Percentiles rank a stretch among this genome's conserved stretches.
Evolutionary conservation across 345 rosid genomes (phyloP).

Genomic region (Eucalyptus marginata): DNA sequence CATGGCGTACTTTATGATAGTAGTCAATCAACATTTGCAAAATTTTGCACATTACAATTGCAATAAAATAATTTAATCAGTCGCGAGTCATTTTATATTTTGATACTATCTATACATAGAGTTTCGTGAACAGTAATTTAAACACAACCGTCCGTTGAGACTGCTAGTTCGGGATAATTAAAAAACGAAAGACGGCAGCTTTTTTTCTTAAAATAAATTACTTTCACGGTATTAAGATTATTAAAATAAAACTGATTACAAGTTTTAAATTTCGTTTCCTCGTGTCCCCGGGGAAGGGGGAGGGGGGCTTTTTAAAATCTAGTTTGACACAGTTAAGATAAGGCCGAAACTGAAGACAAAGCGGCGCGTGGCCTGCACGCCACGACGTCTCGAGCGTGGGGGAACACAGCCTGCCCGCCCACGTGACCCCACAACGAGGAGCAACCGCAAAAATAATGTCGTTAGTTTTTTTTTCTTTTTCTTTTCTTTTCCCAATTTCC

Average conservation of each 20-base stretch:
- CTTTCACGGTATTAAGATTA: background rate
- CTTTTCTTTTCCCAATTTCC: background rate
- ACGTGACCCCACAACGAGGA: background rate
- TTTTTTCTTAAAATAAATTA: background rate
- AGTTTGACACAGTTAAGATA: background rate
- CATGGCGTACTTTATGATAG: background rate
- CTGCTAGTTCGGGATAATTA: background rate
- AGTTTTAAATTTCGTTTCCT: background rate
- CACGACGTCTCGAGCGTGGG: background rate
- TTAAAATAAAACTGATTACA: background rate
- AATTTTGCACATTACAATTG: background rate
- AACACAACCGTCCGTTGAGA: accelerated
- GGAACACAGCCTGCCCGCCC: background rate
- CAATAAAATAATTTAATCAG: background rate
- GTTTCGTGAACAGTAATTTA: background rate
- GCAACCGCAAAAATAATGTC: background rate
- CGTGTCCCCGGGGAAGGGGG: background rate
- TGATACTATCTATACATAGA: background rate
- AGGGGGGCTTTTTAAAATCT: background rate
- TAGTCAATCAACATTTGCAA: background rate
- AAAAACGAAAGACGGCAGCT: background rate
- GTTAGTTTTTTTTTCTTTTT: background rate
- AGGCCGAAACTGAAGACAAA: background rate
- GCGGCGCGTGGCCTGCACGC: background rate
- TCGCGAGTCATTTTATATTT: background rate